Evolutionary conservation across 164 flowering plant genomes (phyloP).

Genomic region (Cinnamomum chago): DNA sequence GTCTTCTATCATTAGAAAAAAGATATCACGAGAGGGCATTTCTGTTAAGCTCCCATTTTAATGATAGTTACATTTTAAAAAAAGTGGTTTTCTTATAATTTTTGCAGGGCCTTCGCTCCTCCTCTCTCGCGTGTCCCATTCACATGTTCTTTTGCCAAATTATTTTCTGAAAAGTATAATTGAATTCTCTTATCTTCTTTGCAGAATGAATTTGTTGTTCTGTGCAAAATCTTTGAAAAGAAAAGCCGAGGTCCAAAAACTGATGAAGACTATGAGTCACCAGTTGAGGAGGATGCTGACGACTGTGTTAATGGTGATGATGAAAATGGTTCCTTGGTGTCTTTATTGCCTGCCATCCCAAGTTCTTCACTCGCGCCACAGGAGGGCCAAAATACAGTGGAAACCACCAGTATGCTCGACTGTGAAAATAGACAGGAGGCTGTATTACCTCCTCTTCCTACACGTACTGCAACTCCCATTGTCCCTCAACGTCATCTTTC

Average conservation of each 20-base stretch:
- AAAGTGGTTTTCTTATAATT: no score
- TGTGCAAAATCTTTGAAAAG: constrained; percentile 31
- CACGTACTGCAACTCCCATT: constrained; percentile 2
- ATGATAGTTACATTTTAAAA: no score
- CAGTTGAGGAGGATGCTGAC: constrained; percentile 44
- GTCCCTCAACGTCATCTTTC: constrained; percentile 1
- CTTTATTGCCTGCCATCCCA: constrained; percentile 5
- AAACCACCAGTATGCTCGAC: no score
- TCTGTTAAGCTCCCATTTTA: no score
- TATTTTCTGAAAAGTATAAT: neutral
- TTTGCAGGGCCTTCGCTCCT: neutral
- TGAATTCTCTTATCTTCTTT: neutral
- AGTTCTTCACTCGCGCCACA: neutral
- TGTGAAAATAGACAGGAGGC: neutral
- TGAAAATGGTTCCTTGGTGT: neutral
- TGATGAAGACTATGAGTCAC: constrained; percentile 52
- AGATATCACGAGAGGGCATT: no score
- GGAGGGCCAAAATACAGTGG: neutral
- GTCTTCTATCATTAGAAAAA: no score
- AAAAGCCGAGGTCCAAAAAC: constrained; percentile 46
- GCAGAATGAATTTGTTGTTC: constrained; percentile 13
- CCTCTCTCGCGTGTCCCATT: neutral
- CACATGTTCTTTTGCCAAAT: no score
- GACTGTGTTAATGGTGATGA: constrained; percentile 13
- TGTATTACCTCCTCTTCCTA: constrained; percentile 14